Evolutionary conservation across 768 basidiomycete species (phyloP), one percentile per base, ranked within the genome.

Genomic region (Chlorophyllum brunneum): DNA sequence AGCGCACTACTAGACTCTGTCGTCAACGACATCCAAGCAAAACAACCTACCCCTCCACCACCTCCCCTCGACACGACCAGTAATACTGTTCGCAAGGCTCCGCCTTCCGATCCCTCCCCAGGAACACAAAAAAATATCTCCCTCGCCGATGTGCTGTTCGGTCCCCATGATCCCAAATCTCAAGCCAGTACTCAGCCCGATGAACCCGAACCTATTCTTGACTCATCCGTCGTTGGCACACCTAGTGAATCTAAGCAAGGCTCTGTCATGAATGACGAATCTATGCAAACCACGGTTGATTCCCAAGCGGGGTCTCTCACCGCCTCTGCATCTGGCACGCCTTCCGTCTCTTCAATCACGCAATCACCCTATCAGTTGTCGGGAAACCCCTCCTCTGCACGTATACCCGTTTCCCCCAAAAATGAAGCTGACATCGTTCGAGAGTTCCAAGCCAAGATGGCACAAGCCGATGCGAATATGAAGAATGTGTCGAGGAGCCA

Each of bases 121-220:
- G 60, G 68, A 30, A 77, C 81, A 37, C 81, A 82, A 51, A 77
- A 83, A 48, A 84, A 86, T 57, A 74, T 85, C 57, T 86, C 87
- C 61, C 75, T 92, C n/a, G 85, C 88, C 2, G 83, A 85, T 51
- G 84, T 82, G 15, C 69, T 92, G 36, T 90, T 92, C 59, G 88
- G 86, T 15, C 66, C 70, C n/a, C 69, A 66, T 23, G 72, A 71
- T 30, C 31, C 34, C 41, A 45, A 34, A 20, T 33, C 42, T 4
- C 36, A 24, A 18, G n/a, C 20, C 7, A 11, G 22, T 31, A 38
- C 24, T 61, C 65, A 38, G 62, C 65, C 22, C 26, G 24, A 46
- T 37, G 48, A 55, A 56, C 38, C 55, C 48, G 45, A 53, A 46
- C 45, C 16, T 36, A 23, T 40, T 27, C 31, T 52, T 10, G 39